Evolutionary conservation across 73 alveolate species (phyloP).

Genomic region (Urostyla sp.): DNA sequence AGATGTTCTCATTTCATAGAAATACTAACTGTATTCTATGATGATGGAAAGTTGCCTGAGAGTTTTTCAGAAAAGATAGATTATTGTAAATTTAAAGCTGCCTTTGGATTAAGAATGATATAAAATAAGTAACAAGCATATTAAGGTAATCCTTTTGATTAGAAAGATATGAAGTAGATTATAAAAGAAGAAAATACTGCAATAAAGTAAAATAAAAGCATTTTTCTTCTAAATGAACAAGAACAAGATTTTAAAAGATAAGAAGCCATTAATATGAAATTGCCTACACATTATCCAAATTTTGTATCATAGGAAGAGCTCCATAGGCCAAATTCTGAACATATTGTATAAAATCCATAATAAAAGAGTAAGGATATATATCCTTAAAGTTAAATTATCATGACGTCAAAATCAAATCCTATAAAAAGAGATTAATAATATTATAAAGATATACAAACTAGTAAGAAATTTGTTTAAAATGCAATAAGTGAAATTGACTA

Average conservation of each 20-base stretch:
- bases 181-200: neutral
- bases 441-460: neutral
- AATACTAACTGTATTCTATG: neutral
- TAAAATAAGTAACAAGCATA: neutral
- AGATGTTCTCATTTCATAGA: neutral
- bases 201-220: neutral
- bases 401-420: neutral
- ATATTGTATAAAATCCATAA: neutral
- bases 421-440: neutral
- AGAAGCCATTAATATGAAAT: neutral
- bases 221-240: neutral
- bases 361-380: neutral
- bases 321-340: neutral
- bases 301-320: neutral
- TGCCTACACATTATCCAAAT: neutral
- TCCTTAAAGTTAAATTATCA: neutral
- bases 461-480: neutral
- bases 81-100: slow-evolving; percentile 4
- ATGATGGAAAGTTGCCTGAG: neutral
- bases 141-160: neutral
- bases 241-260: neutral
- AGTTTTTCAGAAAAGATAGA: neutral
- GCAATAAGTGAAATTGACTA: slow-evolving; percentile 12
- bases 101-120: neutral
- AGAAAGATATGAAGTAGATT: neutral